Evolutionary conservation across 257 asterid genomes (phyloP).

Genomic region (Przewalskia tangutica): DNA sequence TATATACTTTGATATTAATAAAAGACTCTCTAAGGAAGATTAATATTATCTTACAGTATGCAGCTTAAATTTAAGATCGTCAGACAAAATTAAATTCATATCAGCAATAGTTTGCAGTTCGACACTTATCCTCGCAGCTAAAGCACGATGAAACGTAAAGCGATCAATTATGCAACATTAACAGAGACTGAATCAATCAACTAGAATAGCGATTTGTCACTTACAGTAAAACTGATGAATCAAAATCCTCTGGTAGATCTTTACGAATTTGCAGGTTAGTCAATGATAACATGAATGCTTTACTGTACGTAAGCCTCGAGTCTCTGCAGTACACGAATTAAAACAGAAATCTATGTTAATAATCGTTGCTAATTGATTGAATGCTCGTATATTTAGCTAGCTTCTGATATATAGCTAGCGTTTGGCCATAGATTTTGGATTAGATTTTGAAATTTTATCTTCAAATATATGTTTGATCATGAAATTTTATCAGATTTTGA

Average conservation of each 20-base stretch:
- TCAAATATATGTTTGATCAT: too few relatives aligned
- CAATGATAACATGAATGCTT: slow-evolving; percentile 31
- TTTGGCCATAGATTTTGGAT: too few relatives aligned
- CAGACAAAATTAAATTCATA: not conserved
- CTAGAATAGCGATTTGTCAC: not conserved
- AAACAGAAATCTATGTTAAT: not conserved
- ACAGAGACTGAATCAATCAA: not conserved
- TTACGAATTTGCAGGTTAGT: slow-evolving; percentile 24
- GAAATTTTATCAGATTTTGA: too few relatives aligned
- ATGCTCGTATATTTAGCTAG: too few relatives aligned
- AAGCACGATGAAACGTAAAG: not conserved
- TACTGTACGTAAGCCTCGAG: not conserved
- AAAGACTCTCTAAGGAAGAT: too few relatives aligned
- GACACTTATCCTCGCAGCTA: not conserved
- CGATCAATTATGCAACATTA: not conserved
- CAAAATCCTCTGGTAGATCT: slow-evolving; percentile 27
- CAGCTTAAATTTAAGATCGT: not conserved
- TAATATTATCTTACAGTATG: too few relatives aligned
- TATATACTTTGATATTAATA: too few relatives aligned
- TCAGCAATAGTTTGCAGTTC: not conserved
- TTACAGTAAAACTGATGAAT: slow-evolving; percentile 24
- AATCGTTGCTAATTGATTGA: too few relatives aligned
- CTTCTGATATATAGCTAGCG: too few relatives aligned
- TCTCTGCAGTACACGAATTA: not conserved
- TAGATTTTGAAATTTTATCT: too few relatives aligned